Conservation (phyloP, 495 filamentous ascomycete species). For the Neurospora sp. region DNA sequence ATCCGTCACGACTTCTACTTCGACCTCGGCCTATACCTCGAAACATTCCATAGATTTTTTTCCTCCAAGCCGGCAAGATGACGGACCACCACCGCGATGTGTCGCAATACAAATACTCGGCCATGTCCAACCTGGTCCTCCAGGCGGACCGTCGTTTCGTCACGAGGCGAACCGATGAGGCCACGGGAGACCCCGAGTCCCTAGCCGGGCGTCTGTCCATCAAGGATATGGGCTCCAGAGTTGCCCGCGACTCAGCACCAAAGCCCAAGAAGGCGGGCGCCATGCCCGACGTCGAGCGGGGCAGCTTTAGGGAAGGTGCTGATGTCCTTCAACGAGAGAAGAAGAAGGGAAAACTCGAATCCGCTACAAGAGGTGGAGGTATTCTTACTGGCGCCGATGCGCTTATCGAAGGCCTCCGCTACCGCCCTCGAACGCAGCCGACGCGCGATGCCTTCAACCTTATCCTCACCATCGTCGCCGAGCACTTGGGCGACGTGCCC, state of each 20-base stretch:
- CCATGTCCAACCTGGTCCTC: conserved; percentile 99
- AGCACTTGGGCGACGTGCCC: conserved; percentile 84
- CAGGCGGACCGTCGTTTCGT: conserved; percentile 97
- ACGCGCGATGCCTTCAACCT: conserved; percentile 94
- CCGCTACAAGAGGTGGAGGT: conserved; percentile 60
- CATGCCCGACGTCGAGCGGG: conserved; percentile 60
- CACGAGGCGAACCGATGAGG: conserved; percentile 83
- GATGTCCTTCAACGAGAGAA: conserved; percentile 82
- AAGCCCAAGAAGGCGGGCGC: conserved; percentile 64
- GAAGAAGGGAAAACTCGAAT: conserved; percentile 74
- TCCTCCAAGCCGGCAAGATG: conserved; percentile 41
- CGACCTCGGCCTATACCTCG: background rate
- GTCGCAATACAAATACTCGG: conserved; percentile 98
- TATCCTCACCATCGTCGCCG: conserved; percentile 82
- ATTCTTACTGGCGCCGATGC: conserved; percentile 80
- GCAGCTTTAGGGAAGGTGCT: conserved; percentile 70
- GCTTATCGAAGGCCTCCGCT: conserved; percentile 70
- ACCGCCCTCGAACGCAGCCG: conserved; percentile 82
- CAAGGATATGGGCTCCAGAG: conserved; percentile 83
- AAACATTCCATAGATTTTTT: background rate
- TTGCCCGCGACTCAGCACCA: conserved; percentile 67
- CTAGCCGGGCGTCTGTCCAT: conserved; percentile 89
- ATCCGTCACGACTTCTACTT: background rate
- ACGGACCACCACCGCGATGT: conserved; percentile 80
- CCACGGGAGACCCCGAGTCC: conserved; percentile 94